Evolutionary conservation across 2,329 filamentous ascomycete genomes (phyloP).

Genomic region (Polytolypa hystricis): DNA sequence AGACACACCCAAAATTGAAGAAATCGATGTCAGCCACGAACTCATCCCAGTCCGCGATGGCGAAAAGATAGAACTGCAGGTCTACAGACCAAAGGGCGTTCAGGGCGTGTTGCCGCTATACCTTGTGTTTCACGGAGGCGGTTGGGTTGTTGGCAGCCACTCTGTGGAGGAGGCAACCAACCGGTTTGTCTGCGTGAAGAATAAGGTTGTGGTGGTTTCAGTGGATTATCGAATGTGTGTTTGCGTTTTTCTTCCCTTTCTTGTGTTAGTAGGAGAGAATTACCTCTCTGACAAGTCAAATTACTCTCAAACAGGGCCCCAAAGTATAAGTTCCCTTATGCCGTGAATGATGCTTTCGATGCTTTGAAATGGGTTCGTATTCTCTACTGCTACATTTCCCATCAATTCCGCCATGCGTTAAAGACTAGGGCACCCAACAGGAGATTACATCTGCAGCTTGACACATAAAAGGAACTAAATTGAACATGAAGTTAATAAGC

Average conservation of each 20-base stretch:
- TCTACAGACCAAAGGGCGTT: not conserved
- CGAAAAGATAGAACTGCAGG: not conserved
- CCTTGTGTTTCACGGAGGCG: not conserved
- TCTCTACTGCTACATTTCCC: too few species aligned
- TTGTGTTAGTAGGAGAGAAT: not conserved
- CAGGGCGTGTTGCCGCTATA: not conserved
- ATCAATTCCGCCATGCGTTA: too few species aligned
- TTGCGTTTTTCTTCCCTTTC: not conserved
- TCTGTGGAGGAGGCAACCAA: constrained; percentile 1
- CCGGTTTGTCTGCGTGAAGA: constrained; percentile 1
- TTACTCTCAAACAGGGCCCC: not conserved
- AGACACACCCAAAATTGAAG: not conserved
- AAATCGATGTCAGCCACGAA: not conserved
- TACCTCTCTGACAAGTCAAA: too few species aligned
- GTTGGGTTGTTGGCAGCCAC: constrained; percentile 1
- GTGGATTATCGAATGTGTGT: constrained; percentile 5
- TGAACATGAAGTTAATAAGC: not conserved
- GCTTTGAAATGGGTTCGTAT: constrained; percentile 2
- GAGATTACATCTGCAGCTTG: too few species aligned
- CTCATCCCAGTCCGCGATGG: not conserved
- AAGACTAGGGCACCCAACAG: too few species aligned
- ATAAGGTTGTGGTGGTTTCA: not conserved
- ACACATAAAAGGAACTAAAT: not conserved
- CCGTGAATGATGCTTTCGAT: constrained; percentile 3
- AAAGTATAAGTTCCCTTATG: not conserved